phyloP scores from a whole-genome alignment of 768 basidiomycete species.

The Tremella mesenterica region DNA sequence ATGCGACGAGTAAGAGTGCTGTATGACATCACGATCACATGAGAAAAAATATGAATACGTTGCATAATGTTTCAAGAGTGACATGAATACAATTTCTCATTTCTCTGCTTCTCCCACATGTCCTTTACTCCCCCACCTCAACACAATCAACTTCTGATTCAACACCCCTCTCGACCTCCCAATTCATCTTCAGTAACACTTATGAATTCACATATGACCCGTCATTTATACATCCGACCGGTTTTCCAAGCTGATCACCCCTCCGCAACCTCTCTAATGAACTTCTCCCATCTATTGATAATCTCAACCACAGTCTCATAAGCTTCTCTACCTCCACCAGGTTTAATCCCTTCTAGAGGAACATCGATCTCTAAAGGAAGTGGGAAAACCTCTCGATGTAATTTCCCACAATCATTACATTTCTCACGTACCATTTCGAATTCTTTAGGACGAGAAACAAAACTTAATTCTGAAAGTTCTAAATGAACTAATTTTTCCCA shows the following conservation, averaged over 20 bases:
- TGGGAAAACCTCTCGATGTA: conserved; percentile 42
- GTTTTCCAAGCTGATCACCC: no score
- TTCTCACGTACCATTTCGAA: conserved; percentile 13
- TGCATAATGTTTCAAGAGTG: no score
- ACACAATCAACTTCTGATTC: no score
- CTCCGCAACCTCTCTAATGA: conserved; percentile 10
- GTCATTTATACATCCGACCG: conserved; percentile 29
- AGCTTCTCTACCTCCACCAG: background rate
- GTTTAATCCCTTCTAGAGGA: background rate
- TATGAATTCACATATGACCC: no score
- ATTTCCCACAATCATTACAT: conserved; percentile 35
- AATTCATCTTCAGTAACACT: no score
- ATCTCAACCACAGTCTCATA: conserved; percentile 36
- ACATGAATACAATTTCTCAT: no score
- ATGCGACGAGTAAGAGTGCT: no score
- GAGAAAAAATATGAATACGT: no score
- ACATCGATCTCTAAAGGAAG: conserved; percentile 6
- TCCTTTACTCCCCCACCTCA: conserved; percentile 22
- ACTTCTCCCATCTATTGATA: conserved; percentile 36
- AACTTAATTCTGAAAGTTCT: conserved; percentile 34
- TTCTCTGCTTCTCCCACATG: no score
- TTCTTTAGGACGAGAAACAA: conserved; percentile 2
- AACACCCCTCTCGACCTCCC: no score
- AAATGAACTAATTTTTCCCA: conserved; percentile 41
- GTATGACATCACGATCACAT: no score